Evolutionary conservation across 1,284 basidiomycete genomes (phyloP), one percentile per base, ranked within the genome.

Genomic region (Cryptococcus sp.): DNA sequence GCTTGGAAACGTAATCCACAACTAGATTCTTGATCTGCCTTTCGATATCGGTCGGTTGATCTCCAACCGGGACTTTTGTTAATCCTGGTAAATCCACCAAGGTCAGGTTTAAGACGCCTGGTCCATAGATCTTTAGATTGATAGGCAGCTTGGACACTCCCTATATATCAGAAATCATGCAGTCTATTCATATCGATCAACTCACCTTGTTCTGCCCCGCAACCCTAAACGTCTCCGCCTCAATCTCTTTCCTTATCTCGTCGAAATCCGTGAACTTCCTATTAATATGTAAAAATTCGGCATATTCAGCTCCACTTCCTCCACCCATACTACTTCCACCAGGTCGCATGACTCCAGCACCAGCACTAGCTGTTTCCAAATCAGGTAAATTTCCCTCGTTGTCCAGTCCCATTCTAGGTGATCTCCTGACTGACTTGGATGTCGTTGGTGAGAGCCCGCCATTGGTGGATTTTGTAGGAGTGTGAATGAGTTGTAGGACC

Each of bases 101-200:
- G 1, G 94, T 98, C 66, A 98, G 77, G 75, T 98, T 94, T 63
- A 98, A 79, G 16, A 98, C 94, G 67, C 92, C 85, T 22, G 93
- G 91, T 60, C 91, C 93, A 76, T 89, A 94, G 78, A 98, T 94
- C 71, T 91, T 84, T 59, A 98, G 79, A 59, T 90, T 87, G 69
- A 97, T 98, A 4, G 94, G 93, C 50, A 97, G 76, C 74, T 93
- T 93, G 78, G 89, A 93, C 56, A 98, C 87, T 49, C 96, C 94
- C 78, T 76, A 45, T 2, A 5, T 40, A 19, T 51, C 39, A 54
- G 48, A 9, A 9, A 34, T 9, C 32, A 34, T 14, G 4, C 23
- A 45, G 48, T 28, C n/a, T 22, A 7, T 18, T 28, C 19, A 19
- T 3, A 46, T 24, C 4, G 22, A 4, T 39, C 24, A 4, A 61